Evolutionary conservation across 78 protist genomes (phyloP), one percentile per base, ranked within the genome.

Genomic region (Anaeramoeba ignava): DNA sequence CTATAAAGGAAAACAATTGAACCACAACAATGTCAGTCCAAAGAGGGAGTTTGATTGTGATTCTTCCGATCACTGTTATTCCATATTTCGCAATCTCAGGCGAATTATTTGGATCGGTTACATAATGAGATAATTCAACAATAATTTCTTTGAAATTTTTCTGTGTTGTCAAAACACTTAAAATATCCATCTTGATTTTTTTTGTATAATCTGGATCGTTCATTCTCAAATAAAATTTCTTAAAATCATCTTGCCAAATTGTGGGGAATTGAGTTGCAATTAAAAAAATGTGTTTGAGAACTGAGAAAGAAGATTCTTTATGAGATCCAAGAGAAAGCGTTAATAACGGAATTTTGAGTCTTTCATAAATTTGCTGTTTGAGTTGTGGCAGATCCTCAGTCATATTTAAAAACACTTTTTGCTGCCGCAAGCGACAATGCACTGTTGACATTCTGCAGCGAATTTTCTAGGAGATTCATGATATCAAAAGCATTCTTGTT

Each of bases 391-490:
- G 37, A 82, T 79, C 82, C 86, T 85, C 88, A 78, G 96, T 92
- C 33, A 92, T 80, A 82, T 89, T 79, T 78, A 94, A 41, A 79
- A 93, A 92, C 83, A 93, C 88, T n/a, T 17, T 90, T 85, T 42
- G 89, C 85, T 17, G 89, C 84, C 38, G 91, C 91, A 33, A 95
- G 82, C 42, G 91, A 90, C 39, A 95, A 89, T 33, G 94, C 90
- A 38, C 88, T 41, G 91, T 95, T 95, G 41, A 87, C 42, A 39
- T 88, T 89, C 42, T 83, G 42, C 78, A 95, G 82, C 33, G 85
- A 87, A 42, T 88, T 93, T 38, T 93, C 96, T 79, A 95, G 90
- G 78, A 88, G 85, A 78, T 92, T 90, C 87, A 93, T 88, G 82
- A 94, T 87, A 41, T 89, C 91, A n/a, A 39, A 88, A 86, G 37